Conservation (phyloP, 2,329 filamentous ascomycete species). For the Didymella pinodella region DNA sequence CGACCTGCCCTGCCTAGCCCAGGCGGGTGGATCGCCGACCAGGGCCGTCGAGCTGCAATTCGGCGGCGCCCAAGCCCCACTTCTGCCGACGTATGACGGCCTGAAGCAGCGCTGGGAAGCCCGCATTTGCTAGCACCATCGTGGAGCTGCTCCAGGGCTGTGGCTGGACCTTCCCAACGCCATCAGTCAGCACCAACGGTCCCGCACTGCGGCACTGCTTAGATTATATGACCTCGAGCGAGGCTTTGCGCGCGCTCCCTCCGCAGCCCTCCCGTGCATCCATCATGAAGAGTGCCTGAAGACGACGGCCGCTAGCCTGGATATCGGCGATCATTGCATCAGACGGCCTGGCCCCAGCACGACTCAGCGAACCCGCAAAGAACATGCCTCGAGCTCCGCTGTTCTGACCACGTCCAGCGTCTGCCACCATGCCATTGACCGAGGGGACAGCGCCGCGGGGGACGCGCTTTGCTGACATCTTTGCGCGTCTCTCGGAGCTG, state of each 20-base stretch:
- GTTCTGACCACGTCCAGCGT: constrained; percentile 11
- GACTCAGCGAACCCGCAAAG: constrained; percentile 4
- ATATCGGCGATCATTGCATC: constrained; percentile 6
- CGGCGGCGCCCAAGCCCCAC: background rate
- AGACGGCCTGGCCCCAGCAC: constrained; percentile 11
- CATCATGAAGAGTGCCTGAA: constrained; percentile 1
- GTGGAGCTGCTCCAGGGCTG: background rate
- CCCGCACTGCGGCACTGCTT: constrained; percentile 9
- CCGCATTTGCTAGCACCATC: constrained; percentile 2
- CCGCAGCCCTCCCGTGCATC: background rate
- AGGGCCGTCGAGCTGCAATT: constrained; percentile 1
- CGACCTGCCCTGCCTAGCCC: constrained; percentile 1
- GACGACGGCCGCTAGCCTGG: constrained; percentile 2
- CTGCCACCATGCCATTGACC: constrained; percentile 30
- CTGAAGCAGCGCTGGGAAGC: constrained; percentile 1
- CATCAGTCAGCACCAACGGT: constrained; percentile 21
- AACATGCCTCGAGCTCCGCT: constrained; percentile 6
- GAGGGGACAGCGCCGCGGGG: constrained; percentile 27
- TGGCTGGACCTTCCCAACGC: constrained; percentile 1
- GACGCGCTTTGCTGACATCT: constrained; percentile 42
- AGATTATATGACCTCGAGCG: background rate
- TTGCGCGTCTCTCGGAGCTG: constrained; percentile 49
- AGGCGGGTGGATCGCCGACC: constrained; percentile 8
- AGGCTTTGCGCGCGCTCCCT: background rate
- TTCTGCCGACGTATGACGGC: constrained; percentile 5